Evolutionary conservation across 2,329 filamentous ascomycete species (phyloP).

Genomic region (Penicillium sumatraense): DNA sequence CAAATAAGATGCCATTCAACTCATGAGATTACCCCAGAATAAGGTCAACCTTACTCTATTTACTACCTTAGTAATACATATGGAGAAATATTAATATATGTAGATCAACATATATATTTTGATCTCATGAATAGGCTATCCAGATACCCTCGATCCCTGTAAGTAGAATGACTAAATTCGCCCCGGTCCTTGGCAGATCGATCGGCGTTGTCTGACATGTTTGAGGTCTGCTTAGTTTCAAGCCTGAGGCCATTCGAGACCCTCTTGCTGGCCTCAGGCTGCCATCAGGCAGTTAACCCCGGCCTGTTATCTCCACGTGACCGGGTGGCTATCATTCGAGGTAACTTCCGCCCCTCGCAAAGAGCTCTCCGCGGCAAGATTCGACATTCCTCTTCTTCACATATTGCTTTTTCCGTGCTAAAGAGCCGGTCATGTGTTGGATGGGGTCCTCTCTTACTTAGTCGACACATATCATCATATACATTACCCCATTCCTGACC

Average conservation of each 20-base stretch:
- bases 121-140: too few species aligned
- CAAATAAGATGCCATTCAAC: too few species aligned
- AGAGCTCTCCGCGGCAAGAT: not conserved
- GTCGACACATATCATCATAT: not conserved
- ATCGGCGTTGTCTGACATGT: constrained; percentile 2
- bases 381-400: too few species aligned
- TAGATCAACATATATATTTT: too few species aligned
- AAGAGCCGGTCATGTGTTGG: not conserved
- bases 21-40: too few species aligned
- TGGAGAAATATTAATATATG: too few species aligned
- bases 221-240: constrained; percentile 11
- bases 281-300: constrained; percentile 3
- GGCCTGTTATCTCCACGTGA: not conserved
- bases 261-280: too few species aligned
- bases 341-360: constrained; percentile 13
- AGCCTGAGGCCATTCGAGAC: not conserved
- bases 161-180: too few species aligned
- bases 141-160: too few species aligned
- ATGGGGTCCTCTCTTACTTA: not conserved
- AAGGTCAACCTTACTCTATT: too few species aligned
- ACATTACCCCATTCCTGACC: not conserved
- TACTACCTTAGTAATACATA: too few species aligned
- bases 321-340: constrained; percentile 8
- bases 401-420: not conserved
- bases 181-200: constrained; percentile 1